Percentiles rank a stretch among this genome's conserved stretches.
These are phyloP conservation scores for Termitomyces sp. DNA, from an alignment of 768 basidiomycete species.

Conservation along the genomic window DNA sequence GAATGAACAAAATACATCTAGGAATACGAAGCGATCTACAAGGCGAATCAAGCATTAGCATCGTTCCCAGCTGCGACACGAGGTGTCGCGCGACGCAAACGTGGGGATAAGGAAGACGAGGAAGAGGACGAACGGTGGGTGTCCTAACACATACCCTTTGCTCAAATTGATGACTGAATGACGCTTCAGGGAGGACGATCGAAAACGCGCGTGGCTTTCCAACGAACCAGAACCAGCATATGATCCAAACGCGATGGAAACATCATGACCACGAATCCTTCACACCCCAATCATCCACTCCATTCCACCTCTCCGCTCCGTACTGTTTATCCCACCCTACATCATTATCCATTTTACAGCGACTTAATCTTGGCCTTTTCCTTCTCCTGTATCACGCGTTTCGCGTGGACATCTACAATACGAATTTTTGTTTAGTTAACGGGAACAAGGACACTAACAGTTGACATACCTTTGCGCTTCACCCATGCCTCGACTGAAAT, in stretches of 20 bases:
- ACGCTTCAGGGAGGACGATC: slow-evolving; percentile 34
- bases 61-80: slow-evolving; percentile 50
- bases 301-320: not conserved
- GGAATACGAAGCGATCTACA: slow-evolving; percentile 95
- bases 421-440: slow-evolving; percentile 10
- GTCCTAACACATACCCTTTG: not conserved
- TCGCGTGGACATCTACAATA: slow-evolving; percentile 72
- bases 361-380: slow-evolving; percentile 83
- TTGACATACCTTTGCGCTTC: slow-evolving; percentile 73
- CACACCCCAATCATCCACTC: not conserved
- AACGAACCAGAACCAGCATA: slow-evolving; percentile 27
- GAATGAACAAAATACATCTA: slow-evolving; percentile 26
- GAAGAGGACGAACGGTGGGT: slow-evolving; percentile 37
- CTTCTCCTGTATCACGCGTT: slow-evolving; percentile 77
- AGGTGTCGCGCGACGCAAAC: slow-evolving; percentile 58
- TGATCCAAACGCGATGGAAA: slow-evolving; percentile 52
- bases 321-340: slow-evolving; percentile 3
- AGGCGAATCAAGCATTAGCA: slow-evolving; percentile 69
- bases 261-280: slow-evolving; percentile 25
- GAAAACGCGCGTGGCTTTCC: slow-evolving; percentile 43
- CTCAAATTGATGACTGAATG: slow-evolving; percentile 1
- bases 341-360: slow-evolving; percentile 40
- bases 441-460: slow-evolving; percentile 1
- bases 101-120: slow-evolving; percentile 68
- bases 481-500: slow-evolving; percentile 92